Percentiles rank a stretch among this genome's conserved stretches.
Evolutionary conservation across 1,139 yeast species (phyloP).

Genomic region (Taiozyma sp.): DNA sequence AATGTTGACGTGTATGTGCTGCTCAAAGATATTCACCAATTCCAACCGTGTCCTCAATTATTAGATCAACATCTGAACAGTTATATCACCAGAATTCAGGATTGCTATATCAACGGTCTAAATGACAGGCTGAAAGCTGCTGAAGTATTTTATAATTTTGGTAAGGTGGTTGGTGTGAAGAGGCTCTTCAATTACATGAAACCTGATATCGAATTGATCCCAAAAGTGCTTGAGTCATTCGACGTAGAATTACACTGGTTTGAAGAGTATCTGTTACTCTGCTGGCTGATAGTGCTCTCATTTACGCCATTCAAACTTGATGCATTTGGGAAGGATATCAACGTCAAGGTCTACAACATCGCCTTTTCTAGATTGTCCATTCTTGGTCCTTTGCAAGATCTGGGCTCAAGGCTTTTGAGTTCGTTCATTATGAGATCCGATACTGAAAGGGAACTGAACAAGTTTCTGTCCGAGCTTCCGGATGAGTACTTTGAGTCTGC

Average conservation of each 20-base stretch:
- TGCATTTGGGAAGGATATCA: constrained; percentile 33
- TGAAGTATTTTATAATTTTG: constrained; percentile 46
- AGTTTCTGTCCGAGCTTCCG: constrained; percentile 28
- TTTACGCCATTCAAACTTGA: constrained; percentile 66
- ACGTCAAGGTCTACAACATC: constrained; percentile 31
- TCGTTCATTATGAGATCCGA: constrained; percentile 25
- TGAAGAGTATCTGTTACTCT: constrained; percentile 49
- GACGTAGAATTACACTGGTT: constrained; percentile 39
- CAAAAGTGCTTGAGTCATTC: constrained; percentile 29
- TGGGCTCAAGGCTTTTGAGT: constrained; percentile 25
- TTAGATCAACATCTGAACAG: constrained; percentile 37
- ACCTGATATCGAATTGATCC: constrained; percentile 50
- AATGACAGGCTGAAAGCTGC: constrained; percentile 12
- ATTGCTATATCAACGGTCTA: constrained; percentile 24
- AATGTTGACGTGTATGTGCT: constrained; percentile 3
- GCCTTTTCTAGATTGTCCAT: constrained; percentile 31
- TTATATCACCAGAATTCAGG: constrained; percentile 30
- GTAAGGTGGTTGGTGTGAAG: constrained; percentile 65
- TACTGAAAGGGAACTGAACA: constrained; percentile 7
- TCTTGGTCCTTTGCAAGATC: constrained; percentile 40
- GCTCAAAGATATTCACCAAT: constrained; percentile 33
- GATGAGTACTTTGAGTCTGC: constrained; percentile 5
- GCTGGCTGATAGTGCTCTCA: constrained; percentile 69
- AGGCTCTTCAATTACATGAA: constrained; percentile 51
- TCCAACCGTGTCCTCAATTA: constrained; percentile 51